Evolutionary conservation across 176 grass and related monocot species (phyloP).

Genomic region (Pharus latifolius): DNA sequence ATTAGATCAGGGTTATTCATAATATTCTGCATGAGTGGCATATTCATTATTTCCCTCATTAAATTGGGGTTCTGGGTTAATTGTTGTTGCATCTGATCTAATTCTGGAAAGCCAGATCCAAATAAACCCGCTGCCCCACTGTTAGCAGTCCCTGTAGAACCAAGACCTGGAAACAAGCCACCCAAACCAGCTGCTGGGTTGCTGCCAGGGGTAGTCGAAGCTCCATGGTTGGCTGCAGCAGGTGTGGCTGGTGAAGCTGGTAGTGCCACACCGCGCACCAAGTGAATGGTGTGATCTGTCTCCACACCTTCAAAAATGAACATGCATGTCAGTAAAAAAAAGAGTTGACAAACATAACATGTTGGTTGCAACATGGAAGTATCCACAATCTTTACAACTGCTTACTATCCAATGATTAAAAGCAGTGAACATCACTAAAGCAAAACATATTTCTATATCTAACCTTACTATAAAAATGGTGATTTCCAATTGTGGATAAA

Average conservation of each 20-base stretch:
- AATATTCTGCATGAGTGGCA: conserved; percentile 56
- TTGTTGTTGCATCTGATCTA: conserved; percentile 69
- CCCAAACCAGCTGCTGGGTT: conserved; percentile 24
- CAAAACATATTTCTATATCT: background rate
- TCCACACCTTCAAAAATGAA: conserved; percentile 43
- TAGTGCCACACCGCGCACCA: conserved; percentile 51
- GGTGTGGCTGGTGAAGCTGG: conserved; percentile 17
- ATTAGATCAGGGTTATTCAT: conserved; percentile 72
- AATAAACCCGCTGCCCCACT: conserved; percentile 29
- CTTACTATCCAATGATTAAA: background rate
- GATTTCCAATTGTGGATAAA: background rate
- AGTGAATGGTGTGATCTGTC: conserved; percentile 75
- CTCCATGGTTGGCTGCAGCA: conserved; percentile 27
- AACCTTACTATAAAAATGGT: background rate
- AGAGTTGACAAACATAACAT: background rate
- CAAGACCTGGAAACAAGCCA: conserved; percentile 44
- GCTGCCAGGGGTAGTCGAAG: conserved; percentile 19
- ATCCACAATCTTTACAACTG: too few relatives aligned
- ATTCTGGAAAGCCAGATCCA: conserved; percentile 36
- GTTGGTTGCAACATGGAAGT: too few relatives aligned
- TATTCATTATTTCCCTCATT: conserved; percentile 79
- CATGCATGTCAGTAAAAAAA: background rate
- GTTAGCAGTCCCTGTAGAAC: conserved; percentile 29
- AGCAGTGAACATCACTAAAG: background rate
- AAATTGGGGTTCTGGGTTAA: conserved; percentile 64